Evolutionary conservation across 2,329 filamentous ascomycete species (phyloP).

Genomic region (Fusarium solani-melongenae): DNA sequence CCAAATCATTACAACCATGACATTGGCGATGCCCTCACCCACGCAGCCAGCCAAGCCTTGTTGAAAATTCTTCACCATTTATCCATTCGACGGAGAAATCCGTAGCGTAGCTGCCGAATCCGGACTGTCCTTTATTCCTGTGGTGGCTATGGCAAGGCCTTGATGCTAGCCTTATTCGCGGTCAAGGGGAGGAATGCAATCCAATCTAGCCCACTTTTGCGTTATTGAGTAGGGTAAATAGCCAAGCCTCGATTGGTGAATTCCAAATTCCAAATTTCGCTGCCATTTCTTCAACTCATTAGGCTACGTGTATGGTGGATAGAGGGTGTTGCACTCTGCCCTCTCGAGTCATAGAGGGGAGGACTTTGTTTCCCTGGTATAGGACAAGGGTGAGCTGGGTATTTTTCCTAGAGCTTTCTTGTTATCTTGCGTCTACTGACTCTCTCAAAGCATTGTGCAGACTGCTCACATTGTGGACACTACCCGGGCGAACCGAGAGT

Average conservation of each 20-base stretch:
- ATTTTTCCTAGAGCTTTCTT: neutral
- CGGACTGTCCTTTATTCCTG: neutral
- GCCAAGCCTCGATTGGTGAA: neutral
- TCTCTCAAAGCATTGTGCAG: neutral
- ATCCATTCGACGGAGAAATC: neutral
- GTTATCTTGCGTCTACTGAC: no score
- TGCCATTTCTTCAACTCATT: neutral
- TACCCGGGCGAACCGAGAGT: neutral
- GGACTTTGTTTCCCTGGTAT: neutral
- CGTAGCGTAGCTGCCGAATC: neutral
- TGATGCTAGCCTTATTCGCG: neutral
- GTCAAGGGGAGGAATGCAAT: neutral
- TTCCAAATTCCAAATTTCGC: neutral
- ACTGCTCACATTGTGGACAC: neutral
- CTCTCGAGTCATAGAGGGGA: neutral
- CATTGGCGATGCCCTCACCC: neutral
- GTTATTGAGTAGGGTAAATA: neutral
- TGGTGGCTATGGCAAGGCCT: neutral
- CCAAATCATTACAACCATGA: neutral
- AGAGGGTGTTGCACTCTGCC: neutral
- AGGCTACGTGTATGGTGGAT: neutral
- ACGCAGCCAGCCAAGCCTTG: neutral
- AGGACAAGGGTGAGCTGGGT: neutral
- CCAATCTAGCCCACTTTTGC: neutral
- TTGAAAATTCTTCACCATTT: neutral